These are phyloP conservation scores for Candida buenavistaensis DNA, from an alignment of 1,139 yeast species.

Conservation along the genomic window DNA sequence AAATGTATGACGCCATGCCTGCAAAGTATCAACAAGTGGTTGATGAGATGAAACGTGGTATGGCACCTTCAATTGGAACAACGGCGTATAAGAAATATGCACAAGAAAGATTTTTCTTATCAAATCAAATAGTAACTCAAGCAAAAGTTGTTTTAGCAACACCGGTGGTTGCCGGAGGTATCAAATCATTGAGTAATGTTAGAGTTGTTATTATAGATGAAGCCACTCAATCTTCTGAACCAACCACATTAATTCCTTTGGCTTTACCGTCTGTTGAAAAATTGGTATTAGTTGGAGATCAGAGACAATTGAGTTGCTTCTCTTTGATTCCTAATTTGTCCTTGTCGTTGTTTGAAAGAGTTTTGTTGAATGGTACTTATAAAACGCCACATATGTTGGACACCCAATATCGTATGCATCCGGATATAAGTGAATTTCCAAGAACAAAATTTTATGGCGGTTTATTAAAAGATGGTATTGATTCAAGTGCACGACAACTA, in stretches of 20 bases:
- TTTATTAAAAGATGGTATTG: conserved; percentile 59
- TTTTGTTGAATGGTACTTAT: conserved; percentile 56
- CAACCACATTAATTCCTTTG: conserved; percentile 66
- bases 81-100: conserved; percentile 49
- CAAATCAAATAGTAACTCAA: conserved; percentile 43
- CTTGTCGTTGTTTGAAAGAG: conserved; percentile 59
- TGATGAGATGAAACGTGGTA: conserved; percentile 37
- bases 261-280: conserved; percentile 68
- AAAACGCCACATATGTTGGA: conserved; percentile 65
- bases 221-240: conserved; percentile 71
- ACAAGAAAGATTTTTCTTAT: conserved; percentile 38
- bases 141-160: conserved; percentile 72
- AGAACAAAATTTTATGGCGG: conserved; percentile 56
- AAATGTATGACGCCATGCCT: conserved; percentile 52
- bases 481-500: conserved; percentile 45
- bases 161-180: conserved; percentile 70
- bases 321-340: conserved; percentile 64
- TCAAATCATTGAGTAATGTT: conserved; percentile 53
- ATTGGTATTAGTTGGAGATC: conserved; percentile 74
- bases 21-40: conserved; percentile 40
- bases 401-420: conserved; percentile 76
- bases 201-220: conserved; percentile 68
- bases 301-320: conserved; percentile 63
- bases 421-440: conserved; percentile 63
- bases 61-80: conserved; percentile 26